phyloP scores from a whole-genome alignment of 257 asterid genomes.

The Rauvolfia tetraphylla region DNA sequence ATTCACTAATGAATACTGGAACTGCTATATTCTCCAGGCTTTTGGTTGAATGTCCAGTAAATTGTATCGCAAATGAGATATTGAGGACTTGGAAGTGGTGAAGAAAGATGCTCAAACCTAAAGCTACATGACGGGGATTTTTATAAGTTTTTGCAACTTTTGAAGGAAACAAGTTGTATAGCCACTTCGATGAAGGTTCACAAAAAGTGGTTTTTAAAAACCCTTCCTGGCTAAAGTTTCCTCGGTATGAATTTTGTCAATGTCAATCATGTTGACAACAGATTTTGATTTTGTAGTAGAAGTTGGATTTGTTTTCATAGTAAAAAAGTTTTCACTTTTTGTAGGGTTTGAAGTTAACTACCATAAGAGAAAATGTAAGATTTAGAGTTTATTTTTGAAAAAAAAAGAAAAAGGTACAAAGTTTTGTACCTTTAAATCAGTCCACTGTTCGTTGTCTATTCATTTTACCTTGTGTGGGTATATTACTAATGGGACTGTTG shows the following conservation, averaged over 20 bases:
- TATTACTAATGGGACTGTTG: no score
- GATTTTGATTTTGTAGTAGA: not conserved
- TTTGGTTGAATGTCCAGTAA: not conserved
- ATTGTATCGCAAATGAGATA: not conserved
- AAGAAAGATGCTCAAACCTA: not conserved
- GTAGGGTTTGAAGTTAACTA: no score
- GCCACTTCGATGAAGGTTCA: not conserved
- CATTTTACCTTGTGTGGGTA: no score
- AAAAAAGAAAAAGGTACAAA: no score
- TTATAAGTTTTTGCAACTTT: no score
- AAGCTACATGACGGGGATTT: not conserved
- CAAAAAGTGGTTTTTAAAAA: not conserved
- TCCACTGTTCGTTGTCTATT: no score
- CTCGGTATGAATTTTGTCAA: not conserved
- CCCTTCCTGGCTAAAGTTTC: not conserved
- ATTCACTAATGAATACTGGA: not conserved
- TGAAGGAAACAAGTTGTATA: not conserved
- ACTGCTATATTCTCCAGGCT: not conserved
- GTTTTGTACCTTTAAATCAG: no score
- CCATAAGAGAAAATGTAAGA: no score
- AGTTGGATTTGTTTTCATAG: not conserved
- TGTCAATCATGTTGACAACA: slow-evolving; percentile 6
- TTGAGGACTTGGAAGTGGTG: not conserved
- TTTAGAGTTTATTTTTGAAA: no score
- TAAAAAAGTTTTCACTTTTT: no score